Base-by-base conservation (phyloP, 1,139 yeast genomes). In the Saccharomyces hybrid region DNA sequence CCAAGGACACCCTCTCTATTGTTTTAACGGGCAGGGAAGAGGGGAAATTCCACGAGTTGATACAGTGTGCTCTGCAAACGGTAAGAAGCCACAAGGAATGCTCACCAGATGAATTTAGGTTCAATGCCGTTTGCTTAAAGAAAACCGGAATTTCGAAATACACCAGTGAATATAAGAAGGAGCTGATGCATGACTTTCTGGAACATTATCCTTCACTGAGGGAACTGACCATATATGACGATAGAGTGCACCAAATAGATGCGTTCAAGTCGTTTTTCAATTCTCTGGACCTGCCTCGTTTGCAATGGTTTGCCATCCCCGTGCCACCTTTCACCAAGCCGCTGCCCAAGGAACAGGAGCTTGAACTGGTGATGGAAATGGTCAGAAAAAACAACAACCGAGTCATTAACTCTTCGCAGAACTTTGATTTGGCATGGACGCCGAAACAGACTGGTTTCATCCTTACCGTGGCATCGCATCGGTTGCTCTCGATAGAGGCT, bases 21-120 rank as follows among this genome's bases (percentile, higher is more conserved):
- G 56, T 78, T 11, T 62, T 78, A 61, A 74, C 80, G 0, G 81
- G 79, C 0, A 65, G 81, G 47, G 67, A 68, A 50, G 67, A 66
- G 41, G 57, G 56, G 4, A 51, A 55, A 8, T 76, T 77, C 57
- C 57, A 60, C 0, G 58, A 62, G 0, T 41, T 70, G 11, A 52
- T 76, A 3, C 32, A 34, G 50, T 11, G 49, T 49, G 42, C 23
- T 49, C 20, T 48, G 27, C 9, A 50, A n/a, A 28, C 41, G 11
- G 48, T 13, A 8, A 27, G 23, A 41, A 26, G 31, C 7, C 26
- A 23, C 2, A n/a, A 30, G 16, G 25, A 32, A 30, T 30, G 26
- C 8, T 42, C 41, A 16, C 13, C 42, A 5, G 46, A 48, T 51
- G 65, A 64, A 3, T 53, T 73, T 5, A 55, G 61, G 9, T 75